Base-by-base conservation (phyloP, 805 yeast species). In the Starmera amethionina region DNA sequence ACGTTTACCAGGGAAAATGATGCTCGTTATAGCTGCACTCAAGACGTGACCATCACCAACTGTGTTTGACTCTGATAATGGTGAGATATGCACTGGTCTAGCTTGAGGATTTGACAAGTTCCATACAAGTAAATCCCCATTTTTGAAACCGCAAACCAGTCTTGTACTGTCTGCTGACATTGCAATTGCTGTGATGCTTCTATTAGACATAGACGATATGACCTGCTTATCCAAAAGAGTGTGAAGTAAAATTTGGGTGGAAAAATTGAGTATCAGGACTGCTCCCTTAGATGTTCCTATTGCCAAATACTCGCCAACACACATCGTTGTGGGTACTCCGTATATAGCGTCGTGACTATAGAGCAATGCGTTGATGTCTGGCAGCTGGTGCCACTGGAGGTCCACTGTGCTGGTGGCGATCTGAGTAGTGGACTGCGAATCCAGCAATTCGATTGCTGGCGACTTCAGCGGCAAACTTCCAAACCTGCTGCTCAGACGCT, bases 51-150 rank as follows among this genome's bases (percentile, higher is more conserved):
- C 55, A 27, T 55, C 56, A 4, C 62, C 54, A 25, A 58, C 50
- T 3, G 64, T 33, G 15, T 42, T 40, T n/a, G 42, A 38, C 8
- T 45, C 44, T 9, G 41, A 14, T 4, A 52, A 32, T 12, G 59
- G 55, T 5, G 41, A 45, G 13, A 55, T 48, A 19, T 47, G 47
- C 0, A 56, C 48, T 8, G 58, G 35, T 8, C 50, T 51, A 15
- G 49, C 47, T 3, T 69, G 64, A 4, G 53, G 42, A 9, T 62
- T 47, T 34, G 56, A 55, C 25, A 81, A 48, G 45, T 83, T 79
- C 95, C 96, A 90, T 2, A 84, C 48, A 27, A 70, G 62, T 3
- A 89, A 68, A 40, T 65, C 66, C 0, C 97, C 97, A 18, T 68
- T 60, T 5, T 67, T 63, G 47, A 72, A 77, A 2, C 95, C 95